A percentile compares a stretch with the other conserved stretches of the same genome.
Evolutionary conservation across 2,329 filamentous ascomycete genomes (phyloP).

Genomic region (Peltaster fructicola): DNA sequence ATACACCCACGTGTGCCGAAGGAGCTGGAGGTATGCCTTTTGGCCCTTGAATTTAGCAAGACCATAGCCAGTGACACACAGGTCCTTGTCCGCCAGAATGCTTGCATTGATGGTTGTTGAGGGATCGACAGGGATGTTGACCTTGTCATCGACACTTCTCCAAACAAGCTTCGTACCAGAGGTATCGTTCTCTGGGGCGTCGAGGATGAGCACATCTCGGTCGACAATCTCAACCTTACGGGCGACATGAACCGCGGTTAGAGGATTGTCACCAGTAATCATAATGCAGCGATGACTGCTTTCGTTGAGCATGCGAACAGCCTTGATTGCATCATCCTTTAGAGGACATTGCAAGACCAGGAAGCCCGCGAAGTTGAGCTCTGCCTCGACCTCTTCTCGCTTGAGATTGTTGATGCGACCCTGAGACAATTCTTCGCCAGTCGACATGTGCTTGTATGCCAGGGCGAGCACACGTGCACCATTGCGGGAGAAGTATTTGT

Average conservation of each 20-base stretch:
- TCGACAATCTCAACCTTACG: conserved; percentile 95
- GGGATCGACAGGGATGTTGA: conserved; percentile 71
- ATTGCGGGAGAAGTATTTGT: conserved; percentile 92
- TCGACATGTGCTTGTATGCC: conserved; percentile 79
- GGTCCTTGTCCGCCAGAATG: conserved; percentile 71
- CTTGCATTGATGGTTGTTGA: conserved; percentile 61
- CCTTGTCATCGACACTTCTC: conserved; percentile 85
- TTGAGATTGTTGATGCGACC: conserved; percentile 83
- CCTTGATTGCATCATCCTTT: conserved; percentile 87
- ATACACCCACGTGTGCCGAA: conserved; percentile 92
- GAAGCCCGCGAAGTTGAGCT: conserved; percentile 82
- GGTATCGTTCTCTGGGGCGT: conserved; percentile 79
- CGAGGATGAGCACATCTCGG: conserved; percentile 81
- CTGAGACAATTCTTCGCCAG: conserved; percentile 64
- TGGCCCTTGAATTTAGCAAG: conserved; percentile 76
- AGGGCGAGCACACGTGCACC: conserved; percentile 87
- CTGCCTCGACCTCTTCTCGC: conserved; percentile 76
- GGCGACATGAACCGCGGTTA: conserved; percentile 91
- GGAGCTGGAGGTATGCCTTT: conserved; percentile 53
- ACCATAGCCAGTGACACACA: conserved; percentile 92
- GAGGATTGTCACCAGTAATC: conserved; percentile 96
- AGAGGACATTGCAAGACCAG: conserved; percentile 86
- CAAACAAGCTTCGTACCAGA: conserved; percentile 71
- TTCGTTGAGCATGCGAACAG: conserved; percentile 94
- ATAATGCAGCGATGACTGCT: conserved; percentile 97